phyloP scores from a whole-genome alignment of 2,329 filamentous ascomycete genomes.

The Leptographium galeiforme region DNA sequence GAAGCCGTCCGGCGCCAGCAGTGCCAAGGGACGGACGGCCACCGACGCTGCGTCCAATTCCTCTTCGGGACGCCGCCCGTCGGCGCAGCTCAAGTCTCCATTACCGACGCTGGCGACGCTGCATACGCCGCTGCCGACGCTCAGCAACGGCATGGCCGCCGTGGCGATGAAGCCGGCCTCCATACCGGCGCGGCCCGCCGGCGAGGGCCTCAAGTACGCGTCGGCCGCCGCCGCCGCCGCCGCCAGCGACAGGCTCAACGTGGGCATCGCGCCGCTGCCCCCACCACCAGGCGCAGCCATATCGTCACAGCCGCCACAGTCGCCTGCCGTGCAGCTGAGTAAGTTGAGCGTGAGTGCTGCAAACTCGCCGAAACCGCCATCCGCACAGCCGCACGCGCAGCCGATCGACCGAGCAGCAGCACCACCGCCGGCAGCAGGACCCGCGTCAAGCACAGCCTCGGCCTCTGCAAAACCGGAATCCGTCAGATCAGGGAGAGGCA shows the following conservation, averaged over 20 bases:
- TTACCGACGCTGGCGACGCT: slow-evolving; percentile 84
- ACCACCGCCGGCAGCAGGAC: slow-evolving; percentile 4
- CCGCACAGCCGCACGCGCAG: slow-evolving; percentile 24
- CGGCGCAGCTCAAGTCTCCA: slow-evolving; percentile 83
- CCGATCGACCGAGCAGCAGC: slow-evolving; percentile 19
- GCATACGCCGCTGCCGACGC: slow-evolving; percentile 55
- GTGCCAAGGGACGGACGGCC: slow-evolving; percentile 39
- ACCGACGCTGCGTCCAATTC: slow-evolving; percentile 40
- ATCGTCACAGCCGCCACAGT: slow-evolving; percentile 12
- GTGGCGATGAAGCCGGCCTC: slow-evolving; percentile 81
- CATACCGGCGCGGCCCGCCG: slow-evolving; percentile 68
- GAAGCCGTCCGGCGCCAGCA: slow-evolving; percentile 23
- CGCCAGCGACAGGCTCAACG: slow-evolving; percentile 71
- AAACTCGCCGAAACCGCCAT: slow-evolving; percentile 37
- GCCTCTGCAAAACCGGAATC: slow-evolving; percentile 18
- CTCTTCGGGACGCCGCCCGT: slow-evolving; percentile 54
- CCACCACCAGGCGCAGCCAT: slow-evolving; percentile 60
- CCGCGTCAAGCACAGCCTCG: slow-evolving; percentile 14
- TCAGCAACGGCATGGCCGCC: slow-evolving; percentile 36
- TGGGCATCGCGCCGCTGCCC: slow-evolving; percentile 86
- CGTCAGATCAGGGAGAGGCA: slow-evolving; percentile 26
- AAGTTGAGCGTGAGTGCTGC: slow-evolving; percentile 40
- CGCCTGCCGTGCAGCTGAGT: slow-evolving; percentile 32
- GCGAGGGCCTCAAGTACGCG: slow-evolving; percentile 90
- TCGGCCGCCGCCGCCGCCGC: slow-evolving; percentile 91